Percentiles rank a stretch among this genome's conserved stretches.
phyloP scores from a whole-genome alignment of 257 asterid species.

The Forsythia suspensa region DNA sequence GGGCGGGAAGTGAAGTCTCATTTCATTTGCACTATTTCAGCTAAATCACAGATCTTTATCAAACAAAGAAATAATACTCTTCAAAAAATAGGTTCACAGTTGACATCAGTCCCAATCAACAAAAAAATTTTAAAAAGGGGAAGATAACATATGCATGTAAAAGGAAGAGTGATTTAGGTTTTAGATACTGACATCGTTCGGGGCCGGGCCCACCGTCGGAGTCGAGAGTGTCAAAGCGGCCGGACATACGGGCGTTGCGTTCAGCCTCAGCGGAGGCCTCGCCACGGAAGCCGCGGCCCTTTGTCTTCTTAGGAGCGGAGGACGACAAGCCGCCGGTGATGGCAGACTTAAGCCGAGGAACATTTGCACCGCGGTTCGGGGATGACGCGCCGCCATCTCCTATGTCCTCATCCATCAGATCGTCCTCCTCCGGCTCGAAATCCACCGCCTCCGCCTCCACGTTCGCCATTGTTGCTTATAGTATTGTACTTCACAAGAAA shows the following conservation, averaged over 20 bases:
- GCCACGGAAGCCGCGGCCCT: slow-evolving; percentile 95
- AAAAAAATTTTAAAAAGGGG: not conserved
- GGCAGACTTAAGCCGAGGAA: slow-evolving; percentile 82
- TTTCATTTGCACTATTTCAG: not conserved
- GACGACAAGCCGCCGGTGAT: slow-evolving; percentile 66
- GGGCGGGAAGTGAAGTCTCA: too few species aligned
- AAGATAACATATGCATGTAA: not conserved
- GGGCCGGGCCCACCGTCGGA: slow-evolving; percentile 94
- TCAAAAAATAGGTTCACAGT: not conserved
- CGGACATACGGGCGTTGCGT: slow-evolving; percentile 86
- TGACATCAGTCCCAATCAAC: not conserved
- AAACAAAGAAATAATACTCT: not conserved
- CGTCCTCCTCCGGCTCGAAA: slow-evolving; percentile 97
- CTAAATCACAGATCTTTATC: not conserved
- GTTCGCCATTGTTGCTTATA: slow-evolving; percentile 61
- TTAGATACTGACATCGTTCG: slow-evolving; percentile 72
- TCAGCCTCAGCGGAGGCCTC: slow-evolving; percentile 82
- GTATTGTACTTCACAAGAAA: not conserved
- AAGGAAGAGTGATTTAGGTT: slow-evolving; percentile 14
- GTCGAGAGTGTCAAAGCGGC: slow-evolving; percentile 77
- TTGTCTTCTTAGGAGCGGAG: slow-evolving; percentile 77
- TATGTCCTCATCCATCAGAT: slow-evolving; percentile 92
- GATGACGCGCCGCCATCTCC: slow-evolving; percentile 47
- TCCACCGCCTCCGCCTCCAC: slow-evolving; percentile 83
- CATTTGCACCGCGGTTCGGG: slow-evolving; percentile 45